Conservation (phyloP, 176 grass and related monocot species). For the Musa itinerans region DNA sequence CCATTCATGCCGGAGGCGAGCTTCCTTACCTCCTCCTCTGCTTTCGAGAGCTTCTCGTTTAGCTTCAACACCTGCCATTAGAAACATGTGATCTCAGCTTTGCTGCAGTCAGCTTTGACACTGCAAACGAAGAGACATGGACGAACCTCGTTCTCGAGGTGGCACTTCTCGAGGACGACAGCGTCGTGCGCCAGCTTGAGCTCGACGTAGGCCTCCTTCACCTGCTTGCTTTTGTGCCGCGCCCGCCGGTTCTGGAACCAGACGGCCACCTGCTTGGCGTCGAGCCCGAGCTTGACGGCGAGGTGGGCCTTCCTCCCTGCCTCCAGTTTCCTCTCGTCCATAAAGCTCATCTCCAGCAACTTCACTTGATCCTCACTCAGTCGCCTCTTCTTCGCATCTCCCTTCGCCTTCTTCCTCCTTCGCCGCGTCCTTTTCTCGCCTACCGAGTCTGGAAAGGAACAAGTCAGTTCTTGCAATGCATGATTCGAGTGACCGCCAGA, state of each 20-base stretch:
- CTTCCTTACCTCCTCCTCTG: slow-evolving; percentile 1
- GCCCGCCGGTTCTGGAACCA: slow-evolving; percentile 98
- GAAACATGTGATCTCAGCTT: background rate
- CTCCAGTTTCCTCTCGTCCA: slow-evolving; percentile 71
- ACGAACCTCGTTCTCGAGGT: slow-evolving; percentile 58
- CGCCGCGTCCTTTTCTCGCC: slow-evolving; percentile 45
- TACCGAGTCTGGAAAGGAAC: background rate
- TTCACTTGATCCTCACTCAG: slow-evolving; percentile 65
- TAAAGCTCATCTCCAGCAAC: slow-evolving; percentile 65
- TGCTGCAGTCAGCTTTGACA: background rate
- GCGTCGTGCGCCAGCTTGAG: slow-evolving; percentile 76
- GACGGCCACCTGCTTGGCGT: slow-evolving; percentile 83
- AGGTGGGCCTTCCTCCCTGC: slow-evolving; percentile 66
- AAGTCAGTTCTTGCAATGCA: background rate
- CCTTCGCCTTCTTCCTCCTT: slow-evolving; percentile 34
- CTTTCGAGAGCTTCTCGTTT: slow-evolving; percentile 4
- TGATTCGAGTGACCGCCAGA: too few species aligned
- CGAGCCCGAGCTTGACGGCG: slow-evolving; percentile 61
- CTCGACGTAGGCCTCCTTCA: slow-evolving; percentile 76
- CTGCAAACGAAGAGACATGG: background rate
- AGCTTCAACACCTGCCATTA: background rate
- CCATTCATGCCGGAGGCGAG: background rate
- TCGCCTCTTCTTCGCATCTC: slow-evolving; percentile 48
- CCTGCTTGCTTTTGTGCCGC: slow-evolving; percentile 85
- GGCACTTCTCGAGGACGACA: slow-evolving; percentile 59